Conservation (phyloP, 768 basidiomycete species). For the Lentinula detonsa region DNA sequence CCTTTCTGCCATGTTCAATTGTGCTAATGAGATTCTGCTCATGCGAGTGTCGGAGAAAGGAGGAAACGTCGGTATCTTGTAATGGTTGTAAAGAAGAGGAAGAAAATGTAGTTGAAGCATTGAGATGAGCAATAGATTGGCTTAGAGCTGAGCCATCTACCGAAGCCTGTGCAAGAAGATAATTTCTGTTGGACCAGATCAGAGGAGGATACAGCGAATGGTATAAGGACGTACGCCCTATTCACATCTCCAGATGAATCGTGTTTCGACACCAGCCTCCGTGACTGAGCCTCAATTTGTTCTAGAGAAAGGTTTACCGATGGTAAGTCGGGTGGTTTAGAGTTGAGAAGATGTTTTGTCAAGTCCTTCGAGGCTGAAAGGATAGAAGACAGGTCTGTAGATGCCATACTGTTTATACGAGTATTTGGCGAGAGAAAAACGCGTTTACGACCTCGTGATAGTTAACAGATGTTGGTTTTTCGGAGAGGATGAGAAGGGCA, state of each 20-base stretch:
- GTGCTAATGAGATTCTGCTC: slow-evolving; percentile 93
- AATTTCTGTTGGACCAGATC: slow-evolving; percentile 50
- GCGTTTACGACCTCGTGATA: neutral
- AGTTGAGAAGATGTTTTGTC: slow-evolving; percentile 58
- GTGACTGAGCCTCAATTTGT: slow-evolving; percentile 91
- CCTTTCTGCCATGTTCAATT: slow-evolving; percentile 83
- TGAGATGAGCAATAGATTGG: slow-evolving; percentile 76
- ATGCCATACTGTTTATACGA: slow-evolving; percentile 16
- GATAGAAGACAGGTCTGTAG: slow-evolving; percentile 61
- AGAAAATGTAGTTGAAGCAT: slow-evolving; percentile 77
- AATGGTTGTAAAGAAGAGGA: slow-evolving; percentile 88
- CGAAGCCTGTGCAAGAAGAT: slow-evolving; percentile 88
- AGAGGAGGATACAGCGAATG: slow-evolving; percentile 5
- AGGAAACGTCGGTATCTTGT: slow-evolving; percentile 90
- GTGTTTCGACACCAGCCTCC: slow-evolving; percentile 73
- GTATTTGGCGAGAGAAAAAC: neutral
- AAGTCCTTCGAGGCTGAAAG: slow-evolving; percentile 66
- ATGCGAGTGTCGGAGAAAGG: slow-evolving; percentile 92
- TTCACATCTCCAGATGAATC: slow-evolving; percentile 58
- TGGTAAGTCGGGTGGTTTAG: slow-evolving; percentile 70
- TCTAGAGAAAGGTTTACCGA: slow-evolving; percentile 86
- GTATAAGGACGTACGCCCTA: slow-evolving; percentile 55
- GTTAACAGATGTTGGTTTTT: no score
- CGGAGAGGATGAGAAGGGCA: no score
- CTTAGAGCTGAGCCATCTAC: slow-evolving; percentile 89